Percentiles rank a stretch among this genome's conserved stretches.
phyloP scores from a whole-genome alignment of 2,329 filamentous ascomycete genomes.

The Penicillium sp. region DNA sequence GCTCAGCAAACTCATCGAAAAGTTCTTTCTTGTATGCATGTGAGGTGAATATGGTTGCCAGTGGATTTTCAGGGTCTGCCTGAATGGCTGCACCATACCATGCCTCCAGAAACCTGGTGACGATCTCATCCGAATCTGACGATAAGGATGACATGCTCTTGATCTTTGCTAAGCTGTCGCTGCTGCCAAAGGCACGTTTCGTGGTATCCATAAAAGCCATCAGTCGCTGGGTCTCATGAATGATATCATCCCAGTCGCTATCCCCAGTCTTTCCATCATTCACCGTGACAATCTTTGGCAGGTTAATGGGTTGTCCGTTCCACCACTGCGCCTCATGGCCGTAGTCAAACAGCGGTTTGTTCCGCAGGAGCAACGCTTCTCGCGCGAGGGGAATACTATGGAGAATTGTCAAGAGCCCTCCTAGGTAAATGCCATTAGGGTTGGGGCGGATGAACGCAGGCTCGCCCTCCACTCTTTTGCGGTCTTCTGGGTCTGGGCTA shows the following conservation, averaged over 20 bases:
- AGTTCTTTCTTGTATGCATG: slow-evolving; percentile 41
- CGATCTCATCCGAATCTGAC: slow-evolving; percentile 35
- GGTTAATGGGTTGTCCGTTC: slow-evolving; percentile 54
- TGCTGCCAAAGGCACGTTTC: slow-evolving; percentile 58
- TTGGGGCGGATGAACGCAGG: slow-evolving; percentile 60
- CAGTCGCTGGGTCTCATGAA: slow-evolving; percentile 59
- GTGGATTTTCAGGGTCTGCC: slow-evolving; percentile 41
- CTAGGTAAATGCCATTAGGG: slow-evolving; percentile 53
- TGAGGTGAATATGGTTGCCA: slow-evolving; percentile 49
- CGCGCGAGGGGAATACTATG: slow-evolving; percentile 59
- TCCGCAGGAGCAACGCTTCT: slow-evolving; percentile 55
- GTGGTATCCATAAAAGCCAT: slow-evolving; percentile 61
- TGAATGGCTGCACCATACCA: slow-evolving; percentile 50
- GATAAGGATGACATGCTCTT: slow-evolving; percentile 34
- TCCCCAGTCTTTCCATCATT: slow-evolving; percentile 34
- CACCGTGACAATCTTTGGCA: slow-evolving; percentile 52
- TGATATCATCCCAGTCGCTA: slow-evolving; percentile 45
- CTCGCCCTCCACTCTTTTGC: slow-evolving; percentile 48
- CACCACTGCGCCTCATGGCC: slow-evolving; percentile 60
- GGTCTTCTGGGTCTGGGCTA: slow-evolving; percentile 52
- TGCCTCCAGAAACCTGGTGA: slow-evolving; percentile 48
- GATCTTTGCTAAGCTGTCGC: slow-evolving; percentile 49
- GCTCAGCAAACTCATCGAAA: slow-evolving; percentile 28
- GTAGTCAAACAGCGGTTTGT: slow-evolving; percentile 49
- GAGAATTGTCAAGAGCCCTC: slow-evolving; percentile 60